Percentiles rank a stretch among this genome's conserved stretches.
Evolutionary conservation across 352 stramenopile species (phyloP).

Genomic region (Phytophthora ohioensis): DNA sequence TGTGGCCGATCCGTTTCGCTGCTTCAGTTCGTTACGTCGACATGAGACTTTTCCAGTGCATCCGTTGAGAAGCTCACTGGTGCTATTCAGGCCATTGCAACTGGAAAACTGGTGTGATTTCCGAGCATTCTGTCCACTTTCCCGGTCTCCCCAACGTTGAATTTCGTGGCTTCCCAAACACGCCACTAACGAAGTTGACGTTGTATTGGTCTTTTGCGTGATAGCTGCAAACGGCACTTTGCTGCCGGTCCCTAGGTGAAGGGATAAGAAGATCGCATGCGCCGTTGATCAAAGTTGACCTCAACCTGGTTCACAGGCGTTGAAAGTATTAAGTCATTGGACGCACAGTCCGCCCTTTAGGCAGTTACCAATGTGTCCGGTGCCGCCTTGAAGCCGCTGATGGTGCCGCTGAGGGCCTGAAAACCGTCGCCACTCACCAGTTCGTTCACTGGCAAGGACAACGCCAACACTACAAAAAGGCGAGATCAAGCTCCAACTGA

Average conservation of each 20-base stretch:
- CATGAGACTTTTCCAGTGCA: conserved; percentile 17
- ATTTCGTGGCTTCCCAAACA: conserved; percentile 32
- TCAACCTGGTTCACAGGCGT: neutral
- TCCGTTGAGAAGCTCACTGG: conserved; percentile 21
- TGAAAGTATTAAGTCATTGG: conserved; percentile 2
- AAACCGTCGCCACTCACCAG: conserved; percentile 14
- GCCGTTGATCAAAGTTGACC: conserved; percentile 24
- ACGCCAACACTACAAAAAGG: neutral
- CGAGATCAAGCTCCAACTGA: neutral
- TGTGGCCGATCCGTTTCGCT: conserved; percentile 40
- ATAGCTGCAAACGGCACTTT: conserved; percentile 34
- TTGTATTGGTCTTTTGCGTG: conserved; percentile 11
- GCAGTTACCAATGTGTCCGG: conserved; percentile 14
- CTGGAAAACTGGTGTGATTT: conserved; percentile 5
- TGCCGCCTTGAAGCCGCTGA: conserved; percentile 16
- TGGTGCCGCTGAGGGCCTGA: conserved; percentile 10
- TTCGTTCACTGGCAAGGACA: conserved; percentile 14
- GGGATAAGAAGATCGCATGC: conserved; percentile 34
- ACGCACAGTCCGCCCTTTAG: conserved; percentile 12
- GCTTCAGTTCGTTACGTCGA: conserved; percentile 39
- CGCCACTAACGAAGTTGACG: conserved; percentile 37
- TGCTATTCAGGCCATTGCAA: neutral
- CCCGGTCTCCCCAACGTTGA: conserved; percentile 7
- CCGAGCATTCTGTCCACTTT: conserved; percentile 28
- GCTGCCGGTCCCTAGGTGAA: conserved; percentile 18